These are phyloP conservation scores for Leptosphaerulina australis DNA, from an alignment of 2,329 filamentous ascomycete species.

Conservation along the genomic window DNA sequence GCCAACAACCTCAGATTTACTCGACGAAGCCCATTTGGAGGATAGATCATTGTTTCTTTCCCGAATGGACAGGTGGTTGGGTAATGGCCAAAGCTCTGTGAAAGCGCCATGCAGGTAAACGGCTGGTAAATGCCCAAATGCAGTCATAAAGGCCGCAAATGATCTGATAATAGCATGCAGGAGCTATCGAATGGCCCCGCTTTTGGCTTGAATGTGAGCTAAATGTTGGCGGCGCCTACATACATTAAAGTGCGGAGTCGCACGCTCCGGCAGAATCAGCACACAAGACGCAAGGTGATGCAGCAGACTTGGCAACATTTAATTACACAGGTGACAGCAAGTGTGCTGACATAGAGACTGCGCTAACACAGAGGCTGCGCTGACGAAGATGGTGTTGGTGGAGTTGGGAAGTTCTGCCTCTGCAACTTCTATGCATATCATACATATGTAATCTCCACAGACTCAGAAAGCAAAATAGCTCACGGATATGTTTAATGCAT, in stretches of 20 bases:
- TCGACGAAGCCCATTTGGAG: conserved; percentile 17
- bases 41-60: conserved; percentile 21
- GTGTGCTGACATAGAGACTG: neutral
- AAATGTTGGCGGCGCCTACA: conserved; percentile 34
- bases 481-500: conserved; percentile 19
- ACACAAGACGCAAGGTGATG: conserved; percentile 3
- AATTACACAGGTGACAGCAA: neutral
- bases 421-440: conserved; percentile 8
- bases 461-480: conserved; percentile 9
- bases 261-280: conserved; percentile 7
- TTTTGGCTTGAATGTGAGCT: conserved; percentile 38
- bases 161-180: conserved; percentile 31
- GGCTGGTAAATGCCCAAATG: conserved; percentile 35
- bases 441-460: neutral
- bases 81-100: conserved; percentile 24
- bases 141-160: conserved; percentile 38
- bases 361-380: neutral
- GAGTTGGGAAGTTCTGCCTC: neutral
- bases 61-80: conserved; percentile 23
- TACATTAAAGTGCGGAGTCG: conserved; percentile 23
- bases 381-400: neutral
- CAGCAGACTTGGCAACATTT: neutral
- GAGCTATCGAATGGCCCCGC: conserved; percentile 38
- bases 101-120: conserved; percentile 29
- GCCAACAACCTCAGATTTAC: conserved; percentile 4